Evolutionary conservation across 2,329 filamentous ascomycete genomes (phyloP), one percentile per base, ranked within the genome.

Genomic region (Pseudogymnoascus sp.): DNA sequence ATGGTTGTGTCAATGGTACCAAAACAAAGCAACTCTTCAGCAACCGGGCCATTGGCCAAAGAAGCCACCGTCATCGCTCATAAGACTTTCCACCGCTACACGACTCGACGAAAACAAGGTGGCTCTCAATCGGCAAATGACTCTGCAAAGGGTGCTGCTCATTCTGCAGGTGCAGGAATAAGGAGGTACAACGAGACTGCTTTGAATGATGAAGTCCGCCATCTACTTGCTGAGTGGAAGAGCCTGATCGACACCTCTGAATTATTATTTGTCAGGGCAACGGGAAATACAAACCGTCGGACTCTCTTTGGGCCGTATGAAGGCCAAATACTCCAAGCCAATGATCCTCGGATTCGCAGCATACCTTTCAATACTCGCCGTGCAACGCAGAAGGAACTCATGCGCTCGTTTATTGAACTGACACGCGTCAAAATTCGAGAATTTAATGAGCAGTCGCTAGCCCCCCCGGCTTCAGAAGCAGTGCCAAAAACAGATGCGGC

Each of bases 31-130:
- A 93, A 90, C 72, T 84, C 85, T 60, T 79, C 80, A 2, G 79
- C 83, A 10, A 78, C 81, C 13, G 89, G 89, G 0, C 81, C 88
- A 1, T 84, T 96, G 71, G 92, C 95, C 67, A 83, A 91, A 61
- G 90, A 96, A 70, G 91, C 93, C 5, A 89, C 88, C 0, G 91
- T 97, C 0, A 81, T 97, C 48, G 93, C 92, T 0, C 93, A 97
- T 76, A 99, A 99, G 78, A 97, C 93, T 0, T 99, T 97, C 74
- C 95, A 99, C 74, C 84, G 94, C 63, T 99, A 99, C 72, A 99
- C 95, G 0, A 99, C 94, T 5, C 83, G 94, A 66, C 84, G 94
- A 67, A 99, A 99, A 74, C 94, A 99, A 74, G 94, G 94, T 79
- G 94, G 95, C 42, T 88, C 92, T 9, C 94, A 99, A 74, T 95